Conservation (phyloP, 305 asterid species). For the Caryopteris hybrid region DNA sequence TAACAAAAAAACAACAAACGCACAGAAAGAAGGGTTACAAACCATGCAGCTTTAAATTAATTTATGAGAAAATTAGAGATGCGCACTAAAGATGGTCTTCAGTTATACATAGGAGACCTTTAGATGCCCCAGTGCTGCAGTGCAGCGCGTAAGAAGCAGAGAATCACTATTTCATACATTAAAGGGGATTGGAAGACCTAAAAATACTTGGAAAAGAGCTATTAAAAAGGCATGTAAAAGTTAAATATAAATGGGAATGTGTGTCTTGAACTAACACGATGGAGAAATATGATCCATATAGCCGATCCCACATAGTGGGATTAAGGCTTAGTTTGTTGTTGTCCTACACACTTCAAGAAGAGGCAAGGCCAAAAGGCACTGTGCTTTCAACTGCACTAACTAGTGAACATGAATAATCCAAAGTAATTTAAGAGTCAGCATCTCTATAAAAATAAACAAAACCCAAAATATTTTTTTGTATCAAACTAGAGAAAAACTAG, state of each 20-base stretch:
- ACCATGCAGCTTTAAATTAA: neutral
- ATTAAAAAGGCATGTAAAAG: neutral
- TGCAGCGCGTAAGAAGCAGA: neutral
- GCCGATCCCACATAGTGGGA: too few relatives aligned
- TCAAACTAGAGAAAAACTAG: neutral
- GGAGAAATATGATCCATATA: neutral
- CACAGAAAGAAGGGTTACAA: neutral
- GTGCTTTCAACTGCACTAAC: constrained; percentile 2
- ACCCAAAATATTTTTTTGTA: neutral
- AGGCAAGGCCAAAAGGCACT: constrained; percentile 5
- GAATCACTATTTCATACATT: neutral
- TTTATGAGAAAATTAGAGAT: neutral
- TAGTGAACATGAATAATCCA: neutral
- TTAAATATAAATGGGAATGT: too few relatives aligned
- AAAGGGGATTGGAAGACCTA: neutral
- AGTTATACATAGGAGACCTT: neutral
- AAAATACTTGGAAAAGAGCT: neutral
- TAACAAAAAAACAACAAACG: neutral
- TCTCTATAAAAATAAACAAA: neutral
- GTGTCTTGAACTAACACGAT: neutral
- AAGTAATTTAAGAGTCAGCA: neutral
- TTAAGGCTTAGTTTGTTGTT: too few relatives aligned
- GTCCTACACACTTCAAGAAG: neutral
- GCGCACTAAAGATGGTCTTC: neutral
- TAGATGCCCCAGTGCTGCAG: neutral